Conservation (phyloP, 495 filamentous ascomycete species). For the Penicillium daleae region DNA sequence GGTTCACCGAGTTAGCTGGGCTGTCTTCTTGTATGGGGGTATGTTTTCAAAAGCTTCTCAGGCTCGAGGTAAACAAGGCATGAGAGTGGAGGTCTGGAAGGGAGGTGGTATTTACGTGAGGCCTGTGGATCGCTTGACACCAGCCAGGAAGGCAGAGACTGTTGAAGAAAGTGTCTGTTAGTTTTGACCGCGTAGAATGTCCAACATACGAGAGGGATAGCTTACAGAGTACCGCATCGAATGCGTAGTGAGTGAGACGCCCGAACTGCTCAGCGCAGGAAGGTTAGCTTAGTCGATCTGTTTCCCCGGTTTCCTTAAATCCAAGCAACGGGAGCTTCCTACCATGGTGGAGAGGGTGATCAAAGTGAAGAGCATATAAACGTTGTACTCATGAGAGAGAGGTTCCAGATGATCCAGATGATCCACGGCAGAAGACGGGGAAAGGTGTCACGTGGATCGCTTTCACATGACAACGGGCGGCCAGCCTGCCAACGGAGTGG, state of each 20-base stretch:
- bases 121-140: slow-evolving; percentile 94
- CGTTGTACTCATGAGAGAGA: slow-evolving; percentile 4
- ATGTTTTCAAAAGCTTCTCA: background rate
- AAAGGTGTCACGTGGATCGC: slow-evolving; percentile 26
- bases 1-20: slow-evolving; percentile 38
- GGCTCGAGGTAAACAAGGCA: background rate
- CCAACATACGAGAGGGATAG: slow-evolving; percentile 16
- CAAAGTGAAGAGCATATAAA: slow-evolving; percentile 13
- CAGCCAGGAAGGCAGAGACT: slow-evolving; percentile 96
- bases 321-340: slow-evolving; percentile 8
- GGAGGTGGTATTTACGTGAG: slow-evolving; percentile 76
- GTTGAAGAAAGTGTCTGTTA: slow-evolving; percentile 25
- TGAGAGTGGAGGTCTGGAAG: slow-evolving; percentile 2
- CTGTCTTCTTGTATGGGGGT: slow-evolving; percentile 1
- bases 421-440: slow-evolving; percentile 24
- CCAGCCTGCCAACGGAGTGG: slow-evolving; percentile 16
- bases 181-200: slow-evolving; percentile 11
- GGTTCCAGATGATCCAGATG: slow-evolving; percentile 19
- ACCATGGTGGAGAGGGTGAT: slow-evolving; percentile 27
- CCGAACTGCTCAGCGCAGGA: slow-evolving; percentile 69
- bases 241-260: slow-evolving; percentile 89
- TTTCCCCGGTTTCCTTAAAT: background rate
- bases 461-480: slow-evolving; percentile 37
- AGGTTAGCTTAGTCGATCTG: background rate
- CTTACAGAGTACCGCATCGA: slow-evolving; percentile 92